Evolutionary conservation across 2,329 filamentous ascomycete genomes (phyloP).

Genomic region (Ceratocystis ficicola): DNA sequence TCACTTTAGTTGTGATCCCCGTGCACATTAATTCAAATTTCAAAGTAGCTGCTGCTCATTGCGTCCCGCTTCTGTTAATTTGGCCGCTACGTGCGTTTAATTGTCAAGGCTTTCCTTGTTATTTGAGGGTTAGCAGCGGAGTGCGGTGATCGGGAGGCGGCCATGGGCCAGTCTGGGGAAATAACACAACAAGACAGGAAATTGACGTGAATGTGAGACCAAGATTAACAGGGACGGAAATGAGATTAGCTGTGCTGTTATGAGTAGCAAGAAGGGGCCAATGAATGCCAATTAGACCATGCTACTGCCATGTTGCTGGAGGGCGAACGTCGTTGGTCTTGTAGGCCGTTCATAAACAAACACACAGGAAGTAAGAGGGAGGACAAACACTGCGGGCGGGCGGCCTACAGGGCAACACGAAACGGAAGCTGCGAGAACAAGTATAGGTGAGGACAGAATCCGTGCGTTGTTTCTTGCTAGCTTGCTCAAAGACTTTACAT

Average conservation of each 20-base stretch:
- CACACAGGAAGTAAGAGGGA: neutral
- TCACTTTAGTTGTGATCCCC: slow-evolving; percentile 7
- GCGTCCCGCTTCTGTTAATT: neutral
- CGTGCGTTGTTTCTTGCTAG: slow-evolving; percentile 4
- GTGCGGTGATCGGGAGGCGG: neutral
- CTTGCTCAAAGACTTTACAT: too few relatives aligned
- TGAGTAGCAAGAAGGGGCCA: too few relatives aligned
- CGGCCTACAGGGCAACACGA: neutral
- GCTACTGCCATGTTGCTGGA: too few relatives aligned
- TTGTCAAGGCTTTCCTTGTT: slow-evolving; percentile 4
- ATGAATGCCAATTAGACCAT: too few relatives aligned
- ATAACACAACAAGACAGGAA: slow-evolving; percentile 5
- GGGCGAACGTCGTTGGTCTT: neutral
- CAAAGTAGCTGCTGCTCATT: neutral
- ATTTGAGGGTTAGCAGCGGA: too few relatives aligned
- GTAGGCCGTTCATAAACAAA: neutral
- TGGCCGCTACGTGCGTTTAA: neutral
- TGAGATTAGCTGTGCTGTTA: neutral
- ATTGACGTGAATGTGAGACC: neutral
- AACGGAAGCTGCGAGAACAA: neutral
- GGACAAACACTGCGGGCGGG: neutral
- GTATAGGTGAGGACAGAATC: neutral
- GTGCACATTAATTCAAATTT: slow-evolving; percentile 3
- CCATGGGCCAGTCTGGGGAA: neutral
- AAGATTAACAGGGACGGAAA: neutral